phyloP scores from a whole-genome alignment of 345 rosid genomes.

The Lepidium africanum region DNA sequence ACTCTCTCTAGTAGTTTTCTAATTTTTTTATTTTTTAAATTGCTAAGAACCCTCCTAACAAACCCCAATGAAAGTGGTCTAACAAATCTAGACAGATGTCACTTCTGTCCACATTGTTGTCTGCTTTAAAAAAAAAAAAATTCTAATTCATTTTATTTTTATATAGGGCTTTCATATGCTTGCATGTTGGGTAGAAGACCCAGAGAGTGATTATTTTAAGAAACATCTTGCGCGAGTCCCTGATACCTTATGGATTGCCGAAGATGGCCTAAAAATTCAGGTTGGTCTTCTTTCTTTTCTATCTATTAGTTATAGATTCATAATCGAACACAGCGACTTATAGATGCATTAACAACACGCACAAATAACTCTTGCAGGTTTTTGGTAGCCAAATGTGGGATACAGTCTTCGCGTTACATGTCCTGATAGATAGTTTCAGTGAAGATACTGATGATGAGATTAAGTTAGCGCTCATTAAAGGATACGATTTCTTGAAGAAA shows the following conservation, averaged over 20 bases:
- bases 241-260: slow-evolving; percentile 34
- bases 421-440: slow-evolving; percentile 12
- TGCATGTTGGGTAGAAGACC: slow-evolving; percentile 56
- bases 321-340: too few relatives aligned
- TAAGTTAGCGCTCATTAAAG: not conserved
- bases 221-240: slow-evolving; percentile 34
- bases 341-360: too few relatives aligned
- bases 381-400: slow-evolving; percentile 39
- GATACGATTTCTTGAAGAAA: not conserved
- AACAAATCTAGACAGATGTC: too few relatives aligned
- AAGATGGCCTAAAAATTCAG: slow-evolving; percentile 42
- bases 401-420: slow-evolving; percentile 25
- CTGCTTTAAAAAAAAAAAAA: too few relatives aligned
- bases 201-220: slow-evolving; percentile 29
- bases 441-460: not conserved
- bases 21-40: too few relatives aligned
- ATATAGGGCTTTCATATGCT: slow-evolving; percentile 17
- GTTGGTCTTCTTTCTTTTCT: not conserved
- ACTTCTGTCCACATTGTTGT: too few relatives aligned
- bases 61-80: too few relatives aligned
- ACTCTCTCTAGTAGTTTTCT: too few relatives aligned
- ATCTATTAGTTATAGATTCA: too few relatives aligned
- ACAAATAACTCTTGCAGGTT: not conserved
- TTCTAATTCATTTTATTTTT: not conserved
- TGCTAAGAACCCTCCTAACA: too few relatives aligned